Evolutionary conservation across 208 protist genomes (phyloP), one percentile per base, ranked within the genome.

Genomic region (Acanthamoeba sp.): DNA sequence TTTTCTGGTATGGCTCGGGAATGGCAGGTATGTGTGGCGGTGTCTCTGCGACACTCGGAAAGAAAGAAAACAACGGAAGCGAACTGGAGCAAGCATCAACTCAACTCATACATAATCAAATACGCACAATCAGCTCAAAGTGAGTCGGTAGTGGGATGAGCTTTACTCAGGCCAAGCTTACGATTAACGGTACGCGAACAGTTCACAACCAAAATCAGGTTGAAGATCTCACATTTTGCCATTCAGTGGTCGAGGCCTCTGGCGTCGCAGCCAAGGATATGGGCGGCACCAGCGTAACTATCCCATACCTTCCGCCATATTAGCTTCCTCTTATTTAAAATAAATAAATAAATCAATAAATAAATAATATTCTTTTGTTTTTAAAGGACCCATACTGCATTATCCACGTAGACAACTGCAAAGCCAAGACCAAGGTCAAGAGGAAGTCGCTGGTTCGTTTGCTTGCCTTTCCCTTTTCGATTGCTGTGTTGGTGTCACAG

Each of bases 391-490:
- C 80, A 0, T 88, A 88, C 50, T 88, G 80, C 80, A 88, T 88
- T n/a, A 55, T 88, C 40, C 50, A 55, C 27, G 80, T 88, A 9
- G 80, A 88, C 50, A 62, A 24, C 42, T 62, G 50, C 48, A 88
- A 88, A 20, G 80, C 45, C 0, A 88, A 59, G 48, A 88, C 80
- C 80, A 88, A 88, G 40, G 80, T 88, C 80, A 88, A 88, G 80
- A 4, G 38, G 36, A 80, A 24, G 36, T 38, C 36, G 0, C 16
- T 80, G 32, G 71, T 80, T 9, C 71, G n/a, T 10, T 29, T 34
- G 4, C 2, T 14, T 82, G 7, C 73, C 24, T 32, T 22, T n/a
- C 42, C 36, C 29, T 32, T 27, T 45, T 48, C 20, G 42, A 9
- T 45, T 27, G 5, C 36, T 38, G 7, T 78, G 7, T 36, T 40